Evolutionary conservation across 1,284 basidiomycete species (phyloP), one percentile per base, ranked within the genome.

Genomic region (Polyporus tsugae): DNA sequence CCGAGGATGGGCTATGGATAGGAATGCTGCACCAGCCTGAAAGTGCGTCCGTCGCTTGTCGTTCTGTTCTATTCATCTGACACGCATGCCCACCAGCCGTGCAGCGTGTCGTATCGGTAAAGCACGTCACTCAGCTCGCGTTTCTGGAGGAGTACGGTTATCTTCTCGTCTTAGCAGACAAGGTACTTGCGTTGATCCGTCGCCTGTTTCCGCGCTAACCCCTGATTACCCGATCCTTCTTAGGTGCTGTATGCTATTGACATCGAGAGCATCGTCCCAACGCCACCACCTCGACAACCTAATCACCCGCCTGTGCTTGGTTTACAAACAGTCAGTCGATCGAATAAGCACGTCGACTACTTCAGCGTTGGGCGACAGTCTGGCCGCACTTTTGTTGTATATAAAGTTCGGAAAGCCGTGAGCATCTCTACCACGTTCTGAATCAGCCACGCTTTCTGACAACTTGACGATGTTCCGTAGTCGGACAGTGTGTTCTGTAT

Each of bases 1-100:
- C 96, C 79, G 91, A 94, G 0, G 95, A 98, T 75, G 97, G 97
- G 39, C 94, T 99, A 2, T 99, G 96, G 95, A 97, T 99, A 72
- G 97, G 97, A 0, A 90, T 97, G 78, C 88, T 94, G 35, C 91
- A 94, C 72, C 92, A 96, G 76, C 91, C 96, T 0, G 82, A 86
- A 78, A 97, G 92, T 93, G 77, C 77, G 91, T 75, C 10, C 59
- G 65, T 13, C 61, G 29, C 22, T 22, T 6, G 19, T 44, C 25
- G 11, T 46, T 36, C 6, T 25, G 55, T 17, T 36, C 36, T 49
- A 52, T 46, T 29, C 11, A 13, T 9, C n/a, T 65, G 29, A 65
- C 60, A 35, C 42, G 46, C 44, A 42, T 53, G 22, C 10, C 22
- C 22, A 25, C 10, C 68, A 94, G 92, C 96, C 4, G 87, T 98